Evolutionary conservation across 1,139 yeast species (phyloP), one percentile per base, ranked within the genome.

Genomic region (Sugiyamaella japonica): DNA sequence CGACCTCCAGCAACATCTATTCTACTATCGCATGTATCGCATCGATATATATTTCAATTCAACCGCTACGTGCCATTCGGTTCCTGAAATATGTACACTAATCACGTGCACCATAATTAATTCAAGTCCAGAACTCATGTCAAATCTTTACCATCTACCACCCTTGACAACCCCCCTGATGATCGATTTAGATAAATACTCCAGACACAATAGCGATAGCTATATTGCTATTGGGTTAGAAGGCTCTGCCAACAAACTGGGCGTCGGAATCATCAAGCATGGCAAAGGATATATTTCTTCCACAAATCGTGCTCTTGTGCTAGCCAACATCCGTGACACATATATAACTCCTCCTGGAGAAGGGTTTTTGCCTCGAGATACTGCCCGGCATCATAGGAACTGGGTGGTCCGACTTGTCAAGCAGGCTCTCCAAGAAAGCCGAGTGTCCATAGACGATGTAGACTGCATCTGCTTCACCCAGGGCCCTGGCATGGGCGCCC

Each of bases 401-500:
- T 91, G 97, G 97, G 95, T 84, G n/a, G 91, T 88, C 1, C 73
- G 98, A 54, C 73, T 91, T 38, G 82, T 89, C 49, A 84, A 82
- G 63, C 67, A 66, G 39, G 88, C 98, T 0, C 68, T 93, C 52
- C 69, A 68, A 2, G 93, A 85, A 43, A 86, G 96, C 2, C 70
- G 73, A 0, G 68, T 89, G n/a, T 54, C 62, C 28, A 63, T 74
- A 46, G 56, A 67, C 1, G 95, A 89, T 51, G 72, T 93, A 28
- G 97, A 91, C 70, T 90, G 95, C 63, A 87, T 93, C 53, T 90
- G 97, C 70, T 93, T 91, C 70, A 93, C 98, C 1, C 95, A 88
- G 70, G 99, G 99, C 3, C 99, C 99, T 0, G 99, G 99, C 1
- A 95, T 93, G 99, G 99, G 99, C 2, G 98, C 98, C 0, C 99